Conservation (phyloP, 192 early-diverging fungal genomes). For the Tieghemiomyces parasiticus region DNA sequence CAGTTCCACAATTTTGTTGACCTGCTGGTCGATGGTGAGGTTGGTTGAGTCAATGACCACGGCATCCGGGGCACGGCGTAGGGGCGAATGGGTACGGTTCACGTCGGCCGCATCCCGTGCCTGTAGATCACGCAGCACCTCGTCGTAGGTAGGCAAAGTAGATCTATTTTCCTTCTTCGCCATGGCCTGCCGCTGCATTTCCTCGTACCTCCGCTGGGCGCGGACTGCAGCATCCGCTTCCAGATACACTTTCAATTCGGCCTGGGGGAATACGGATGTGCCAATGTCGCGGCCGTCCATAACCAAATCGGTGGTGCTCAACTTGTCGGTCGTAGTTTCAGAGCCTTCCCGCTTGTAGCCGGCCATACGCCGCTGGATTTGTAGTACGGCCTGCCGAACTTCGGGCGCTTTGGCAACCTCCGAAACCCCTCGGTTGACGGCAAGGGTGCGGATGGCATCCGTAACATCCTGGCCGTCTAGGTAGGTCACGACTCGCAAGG, state of each 20-base stretch:
- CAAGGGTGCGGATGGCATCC: slow-evolving; percentile 35
- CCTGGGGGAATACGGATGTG: slow-evolving; percentile 53
- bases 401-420: slow-evolving; percentile 39
- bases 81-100: slow-evolving; percentile 43
- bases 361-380: slow-evolving; percentile 39
- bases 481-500: slow-evolving; percentile 3
- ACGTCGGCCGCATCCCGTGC: slow-evolving; percentile 51
- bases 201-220: slow-evolving; percentile 48
- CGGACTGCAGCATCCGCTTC: slow-evolving; percentile 45
- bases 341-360: too few relatives aligned
- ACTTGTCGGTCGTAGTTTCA: not conserved
- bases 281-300: slow-evolving; percentile 82
- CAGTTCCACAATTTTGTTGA: slow-evolving; percentile 38
- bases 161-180: not conserved
- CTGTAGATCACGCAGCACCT: slow-evolving; percentile 44
- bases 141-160: slow-evolving; percentile 11
- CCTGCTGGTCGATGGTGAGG: slow-evolving; percentile 50
- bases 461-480: slow-evolving; percentile 52
- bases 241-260: slow-evolving; percentile 64
- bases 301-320: slow-evolving; percentile 36
- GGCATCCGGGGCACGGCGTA: slow-evolving; percentile 54
- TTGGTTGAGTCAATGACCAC: slow-evolving; percentile 57
- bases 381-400: slow-evolving; percentile 34
- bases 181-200: slow-evolving; percentile 27
- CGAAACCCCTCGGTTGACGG: slow-evolving; percentile 38